A percentile compares a stretch with the other conserved stretches of the same genome.
Evolutionary conservation across 805 yeast species (phyloP).

Genomic region (Metschnikowia bowlesiae): DNA sequence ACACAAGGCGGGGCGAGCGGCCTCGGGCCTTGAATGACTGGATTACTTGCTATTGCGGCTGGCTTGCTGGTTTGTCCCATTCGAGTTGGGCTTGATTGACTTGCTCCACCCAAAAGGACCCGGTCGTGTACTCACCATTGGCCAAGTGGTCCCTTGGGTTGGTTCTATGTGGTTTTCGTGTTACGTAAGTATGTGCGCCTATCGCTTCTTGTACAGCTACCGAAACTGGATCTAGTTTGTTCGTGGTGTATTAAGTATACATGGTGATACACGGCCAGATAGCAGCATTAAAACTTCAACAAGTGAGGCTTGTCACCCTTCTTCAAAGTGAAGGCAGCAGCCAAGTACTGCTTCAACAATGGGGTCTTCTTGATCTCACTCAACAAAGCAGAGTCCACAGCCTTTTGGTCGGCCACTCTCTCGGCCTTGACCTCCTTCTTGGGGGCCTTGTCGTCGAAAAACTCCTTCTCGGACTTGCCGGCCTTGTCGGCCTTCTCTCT

Average conservation of each 20-base stretch:
- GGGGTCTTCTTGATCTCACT: constrained; percentile 96
- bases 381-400: constrained; percentile 87
- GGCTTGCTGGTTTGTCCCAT: too few relatives aligned
- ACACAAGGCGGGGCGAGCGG: too few relatives aligned
- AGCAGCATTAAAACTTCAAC: constrained; percentile 78
- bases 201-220: neutral
- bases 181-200: neutral
- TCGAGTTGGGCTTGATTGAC: too few relatives aligned
- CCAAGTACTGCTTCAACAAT: constrained; percentile 92
- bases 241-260: constrained; percentile 21
- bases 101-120: too few relatives aligned
- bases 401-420: constrained; percentile 95
- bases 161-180: too few relatives aligned
- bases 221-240: constrained; percentile 1
- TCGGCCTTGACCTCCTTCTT: constrained; percentile 87
- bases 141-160: too few relatives aligned
- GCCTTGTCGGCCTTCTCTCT: constrained; percentile 84
- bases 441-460: constrained; percentile 72
- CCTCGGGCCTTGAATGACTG: too few relatives aligned
- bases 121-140: too few relatives aligned
- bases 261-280: constrained; percentile 4
- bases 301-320: constrained; percentile 98
- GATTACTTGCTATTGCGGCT: too few relatives aligned
- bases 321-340: constrained; percentile 93
- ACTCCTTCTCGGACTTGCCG: constrained; percentile 86